Percentiles rank a stretch among this genome's conserved stretches.
phyloP scores from a whole-genome alignment of 1,284 basidiomycete species.

The Coniferiporia weirii region DNA sequence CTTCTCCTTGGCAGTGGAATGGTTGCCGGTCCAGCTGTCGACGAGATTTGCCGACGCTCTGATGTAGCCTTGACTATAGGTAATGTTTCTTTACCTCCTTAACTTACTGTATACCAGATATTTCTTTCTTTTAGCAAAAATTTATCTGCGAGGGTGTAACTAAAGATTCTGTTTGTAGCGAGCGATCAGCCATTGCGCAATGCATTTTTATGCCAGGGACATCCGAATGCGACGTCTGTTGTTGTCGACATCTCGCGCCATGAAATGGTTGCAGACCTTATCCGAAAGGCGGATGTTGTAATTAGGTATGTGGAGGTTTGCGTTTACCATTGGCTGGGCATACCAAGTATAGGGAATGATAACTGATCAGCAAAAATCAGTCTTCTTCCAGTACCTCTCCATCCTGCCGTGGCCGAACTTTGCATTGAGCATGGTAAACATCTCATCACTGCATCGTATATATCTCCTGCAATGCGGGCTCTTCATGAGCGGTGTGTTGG shows the following conservation, averaged over 20 bases:
- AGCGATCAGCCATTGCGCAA: conserved; percentile 70
- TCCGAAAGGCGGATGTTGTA: conserved; percentile 58
- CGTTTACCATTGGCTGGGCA: conserved; percentile 25
- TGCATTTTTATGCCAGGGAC: conserved; percentile 44
- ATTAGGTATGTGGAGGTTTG: conserved; percentile 47
- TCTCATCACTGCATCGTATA: conserved; percentile 91
- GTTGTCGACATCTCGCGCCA: conserved; percentile 51
- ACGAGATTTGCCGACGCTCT: conserved; percentile 54
- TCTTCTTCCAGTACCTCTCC: conserved; percentile 76
- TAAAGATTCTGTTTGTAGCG: conserved; percentile 38
- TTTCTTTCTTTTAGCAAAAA: too few relatives aligned
- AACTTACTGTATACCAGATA: too few relatives aligned
- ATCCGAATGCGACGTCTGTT: conserved; percentile 54
- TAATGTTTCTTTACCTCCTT: conserved; percentile 33
- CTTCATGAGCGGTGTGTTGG: conserved; percentile 57
- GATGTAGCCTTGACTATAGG: conserved; percentile 73
- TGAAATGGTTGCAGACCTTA: conserved; percentile 42
- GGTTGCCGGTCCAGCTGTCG: conserved; percentile 82
- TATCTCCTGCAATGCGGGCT: conserved; percentile 73
- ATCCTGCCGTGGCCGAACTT: conserved; percentile 68
- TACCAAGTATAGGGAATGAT: conserved; percentile 22
- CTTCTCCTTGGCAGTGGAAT: conserved; percentile 88
- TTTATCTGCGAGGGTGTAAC: not conserved
- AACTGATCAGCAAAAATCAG: conserved; percentile 33
- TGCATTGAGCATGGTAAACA: conserved; percentile 76